Evolutionary conservation across 352 stramenopile species (phyloP).

Genomic region (Pythium periplocum): DNA sequence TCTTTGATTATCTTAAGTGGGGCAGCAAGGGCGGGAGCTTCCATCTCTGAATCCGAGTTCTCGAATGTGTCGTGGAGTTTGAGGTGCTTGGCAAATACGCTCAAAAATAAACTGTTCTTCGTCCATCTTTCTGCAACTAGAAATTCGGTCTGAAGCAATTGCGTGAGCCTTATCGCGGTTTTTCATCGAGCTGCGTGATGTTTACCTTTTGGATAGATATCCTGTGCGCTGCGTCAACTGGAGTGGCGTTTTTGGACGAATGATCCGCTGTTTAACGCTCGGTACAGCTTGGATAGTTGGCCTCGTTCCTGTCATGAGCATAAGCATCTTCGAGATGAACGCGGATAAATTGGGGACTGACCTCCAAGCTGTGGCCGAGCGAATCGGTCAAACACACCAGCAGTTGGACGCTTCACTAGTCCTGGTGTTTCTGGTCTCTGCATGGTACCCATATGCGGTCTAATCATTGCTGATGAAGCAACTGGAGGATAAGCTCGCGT

Average conservation of each 20-base stretch:
- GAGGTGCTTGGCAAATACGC: too few species aligned
- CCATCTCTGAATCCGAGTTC: too few species aligned
- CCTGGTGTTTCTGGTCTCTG: conserved; percentile 35
- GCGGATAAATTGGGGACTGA: background rate
- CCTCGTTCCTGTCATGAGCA: background rate
- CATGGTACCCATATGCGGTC: conserved; percentile 18
- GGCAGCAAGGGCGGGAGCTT: conserved; percentile 2
- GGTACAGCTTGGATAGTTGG: conserved; percentile 36
- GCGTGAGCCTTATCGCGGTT: too few species aligned
- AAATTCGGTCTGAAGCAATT: too few species aligned
- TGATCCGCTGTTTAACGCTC: conserved; percentile 37
- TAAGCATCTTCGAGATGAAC: background rate
- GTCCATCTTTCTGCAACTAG: too few species aligned
- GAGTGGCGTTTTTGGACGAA: conserved; percentile 68
- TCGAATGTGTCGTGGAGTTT: too few species aligned
- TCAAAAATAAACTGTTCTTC: too few species aligned
- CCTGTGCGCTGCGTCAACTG: conserved; percentile 52
- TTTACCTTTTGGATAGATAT: conserved; percentile 59
- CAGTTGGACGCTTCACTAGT: conserved; percentile 36
- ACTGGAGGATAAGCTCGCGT: conserved; percentile 21
- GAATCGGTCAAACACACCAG: conserved; percentile 63
- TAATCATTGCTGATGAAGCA: conserved; percentile 22
- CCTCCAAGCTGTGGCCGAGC: conserved; percentile 51
- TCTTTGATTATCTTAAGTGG: conserved; percentile 14
- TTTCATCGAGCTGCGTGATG: too few species aligned